A percentile compares a stretch with the other conserved stretches of the same genome.
Conservation (phyloP, 805 yeast genomes). For the Zygosaccharomyces bisporus region DNA sequence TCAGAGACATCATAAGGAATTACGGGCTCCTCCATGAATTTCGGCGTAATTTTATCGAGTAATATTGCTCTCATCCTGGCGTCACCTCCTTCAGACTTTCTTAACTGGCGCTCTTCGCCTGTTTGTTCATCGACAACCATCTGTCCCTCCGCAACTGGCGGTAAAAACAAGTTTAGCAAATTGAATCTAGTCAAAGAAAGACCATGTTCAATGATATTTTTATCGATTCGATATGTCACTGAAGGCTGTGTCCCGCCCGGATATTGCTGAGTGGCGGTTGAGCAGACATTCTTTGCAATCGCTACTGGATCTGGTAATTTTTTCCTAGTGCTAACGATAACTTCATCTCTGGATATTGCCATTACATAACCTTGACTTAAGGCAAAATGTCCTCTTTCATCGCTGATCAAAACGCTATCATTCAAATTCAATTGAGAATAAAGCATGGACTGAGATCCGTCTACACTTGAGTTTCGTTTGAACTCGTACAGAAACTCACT, state of each 20-base stretch:
- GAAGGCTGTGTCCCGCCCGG: conserved; percentile 36
- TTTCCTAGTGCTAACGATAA: conserved; percentile 53
- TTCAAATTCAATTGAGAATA: conserved; percentile 48
- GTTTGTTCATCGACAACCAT: conserved; percentile 28
- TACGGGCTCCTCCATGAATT: conserved; percentile 23
- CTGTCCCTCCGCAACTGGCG: conserved; percentile 30
- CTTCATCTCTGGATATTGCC: conserved; percentile 39
- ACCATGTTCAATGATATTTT: conserved; percentile 72
- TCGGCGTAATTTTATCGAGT: conserved; percentile 35
- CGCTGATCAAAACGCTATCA: conserved; percentile 73
- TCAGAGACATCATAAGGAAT: conserved; percentile 20
- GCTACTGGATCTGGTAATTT: conserved; percentile 42
- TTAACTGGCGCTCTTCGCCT: conserved; percentile 13
- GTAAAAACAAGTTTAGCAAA: conserved; percentile 60
- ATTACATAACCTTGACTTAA: conserved; percentile 60
- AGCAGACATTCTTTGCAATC: conserved; percentile 13
- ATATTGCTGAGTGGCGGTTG: conserved; percentile 15
- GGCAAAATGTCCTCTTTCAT: conserved; percentile 73
- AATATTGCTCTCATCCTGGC: conserved; percentile 32
- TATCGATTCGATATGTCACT: conserved; percentile 63
- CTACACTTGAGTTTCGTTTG: conserved; percentile 33
- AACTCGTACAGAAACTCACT: conserved; percentile 47
- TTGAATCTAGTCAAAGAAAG: conserved; percentile 75
- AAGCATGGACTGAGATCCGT: conserved; percentile 22
- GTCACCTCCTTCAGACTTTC: conserved; percentile 38